Base-by-base conservation (phyloP, 2,329 filamentous ascomycete genomes). In the Fusarium devonianum region DNA sequence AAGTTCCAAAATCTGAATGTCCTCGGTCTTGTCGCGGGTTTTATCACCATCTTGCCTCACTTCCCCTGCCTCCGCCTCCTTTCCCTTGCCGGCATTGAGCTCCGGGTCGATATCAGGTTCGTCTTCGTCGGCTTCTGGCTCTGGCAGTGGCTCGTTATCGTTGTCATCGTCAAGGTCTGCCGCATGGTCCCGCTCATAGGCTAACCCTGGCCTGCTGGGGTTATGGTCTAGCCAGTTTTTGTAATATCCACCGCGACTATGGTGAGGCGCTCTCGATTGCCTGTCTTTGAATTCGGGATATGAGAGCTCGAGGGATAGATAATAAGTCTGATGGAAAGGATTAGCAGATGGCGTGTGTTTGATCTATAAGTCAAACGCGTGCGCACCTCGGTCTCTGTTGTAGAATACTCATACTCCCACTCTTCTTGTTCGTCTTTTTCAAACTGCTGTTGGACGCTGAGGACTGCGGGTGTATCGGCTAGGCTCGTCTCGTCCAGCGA, bases 1-100 rank as follows among this genome's bases (percentile, higher is more conserved):
- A 4, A 97, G 78, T 19, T 90, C 91, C n/a, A 94, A 77, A 39
- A 97, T 86, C 66, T 96, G 91, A 5, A 96, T 82, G 28, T 81
- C 73, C 14, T 62, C 53, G 10, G 44, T 36, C 12, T 44, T 41
- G 12, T 54, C 41, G 17, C 57, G 37, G 8, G 33, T 14, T 29
- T 64, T 62, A 25, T 64, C 48, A 11, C 49, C 49, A 7, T 51
- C 50, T 9, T 62, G 49, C 22, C 41, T 53, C 28, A 29, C 30
- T 3, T 56, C 51, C 6, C 22, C 38, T 23, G 53, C 28, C 17
- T 60, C 53, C 25, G 46, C 48, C 5, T 41, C 49, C 17, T 56
- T 62, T 10, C 49, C 58, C 37, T 65, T 66, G 9, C 53, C 37
- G n/a, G 36, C 51, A 13, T 47, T 55, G 4, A 68, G 49, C 11